phyloP scores from a whole-genome alignment of 345 rosid genomes.

The Gossypium anomalum region DNA sequence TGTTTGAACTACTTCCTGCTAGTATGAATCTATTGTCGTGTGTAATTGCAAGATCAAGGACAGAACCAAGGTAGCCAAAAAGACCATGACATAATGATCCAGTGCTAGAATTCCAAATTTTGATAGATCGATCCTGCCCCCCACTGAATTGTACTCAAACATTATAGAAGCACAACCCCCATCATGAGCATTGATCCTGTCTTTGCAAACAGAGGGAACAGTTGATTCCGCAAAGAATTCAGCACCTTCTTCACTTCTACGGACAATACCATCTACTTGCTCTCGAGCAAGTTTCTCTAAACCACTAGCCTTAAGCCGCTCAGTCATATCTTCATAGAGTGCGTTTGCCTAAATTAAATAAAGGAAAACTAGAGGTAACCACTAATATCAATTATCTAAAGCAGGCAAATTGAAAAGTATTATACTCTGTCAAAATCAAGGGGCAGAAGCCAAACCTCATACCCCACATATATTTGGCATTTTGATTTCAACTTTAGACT shows the following conservation, averaged over 20 bases:
- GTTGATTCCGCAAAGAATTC: not conserved
- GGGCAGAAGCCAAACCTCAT: not conserved
- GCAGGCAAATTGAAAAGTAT: not conserved
- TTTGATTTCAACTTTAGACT: not conserved
- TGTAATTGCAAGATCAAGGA: not conserved
- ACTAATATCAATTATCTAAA: not conserved
- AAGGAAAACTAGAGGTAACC: not conserved
- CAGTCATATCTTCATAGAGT: not conserved
- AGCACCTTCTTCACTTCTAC: not conserved
- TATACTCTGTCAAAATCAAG: not conserved
- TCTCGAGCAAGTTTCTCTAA: not conserved
- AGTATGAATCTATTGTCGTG: not conserved
- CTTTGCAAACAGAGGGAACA: not conserved
- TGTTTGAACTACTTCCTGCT: not conserved
- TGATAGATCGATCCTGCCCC: not conserved
- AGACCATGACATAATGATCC: not conserved
- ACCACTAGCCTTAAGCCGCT: not conserved
- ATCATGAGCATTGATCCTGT: not conserved
- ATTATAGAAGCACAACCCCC: not conserved
- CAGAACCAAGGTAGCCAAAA: not conserved
- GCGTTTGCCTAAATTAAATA: not conserved
- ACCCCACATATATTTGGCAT: not conserved
- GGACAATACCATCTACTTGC: not conserved
- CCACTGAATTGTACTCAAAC: not conserved
- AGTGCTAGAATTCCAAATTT: not conserved